Evolutionary conservation across 306 rosid species (phyloP), one percentile per base, ranked within the genome.

Genomic region (Hippophae gyantsensis): DNA sequence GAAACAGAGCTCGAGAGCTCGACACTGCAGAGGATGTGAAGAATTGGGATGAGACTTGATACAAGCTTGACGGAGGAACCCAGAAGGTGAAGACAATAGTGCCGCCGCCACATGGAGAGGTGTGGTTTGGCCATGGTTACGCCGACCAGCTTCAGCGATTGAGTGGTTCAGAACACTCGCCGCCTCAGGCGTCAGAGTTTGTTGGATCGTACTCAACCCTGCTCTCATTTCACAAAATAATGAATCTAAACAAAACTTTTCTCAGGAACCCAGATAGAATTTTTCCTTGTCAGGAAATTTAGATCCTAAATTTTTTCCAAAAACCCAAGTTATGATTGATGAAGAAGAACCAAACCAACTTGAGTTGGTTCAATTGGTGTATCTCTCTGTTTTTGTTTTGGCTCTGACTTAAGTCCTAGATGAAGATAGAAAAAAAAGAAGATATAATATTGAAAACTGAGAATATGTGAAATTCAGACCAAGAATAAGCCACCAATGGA

Each of bases 111-210:
- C 99, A 38, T 86, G 95, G 4, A 93, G 94, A 56, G 97, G 99
- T 76, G 99, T 93, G 0, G 99, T 89, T 10, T 93, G 99, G 40
- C 96, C 95, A 49, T 93, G 99, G 71, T 88, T 89, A 3, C 97
- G 86, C 3, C 97, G 86, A 9, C 85, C 90, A 0, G 99, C 95
- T 58, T 93, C 99, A 10, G 86, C 94, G 71, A 93, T 93, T 45
- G 94, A 84, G 66, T 93, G 88, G 66, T 88, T 88, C 58, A 93
- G 73, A 18, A 93, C 95, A 64, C 84, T 84, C 13, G 94, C 94
- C 82, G 99, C 99, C 79, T 93, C 99, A 51, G 97, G 81, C 78
- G 99, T 88, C 68, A 88, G 89, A 81, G 99, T 92, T 73, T 92
- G 96, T 66, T 85, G 95, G 87, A 92, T 88, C 70, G 96, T 92